A percentile compares a stretch with the other conserved stretches of the same genome.
Conservation (phyloP, 2,329 filamentous ascomycete genomes). For the Hypoxylon sp. region DNA sequence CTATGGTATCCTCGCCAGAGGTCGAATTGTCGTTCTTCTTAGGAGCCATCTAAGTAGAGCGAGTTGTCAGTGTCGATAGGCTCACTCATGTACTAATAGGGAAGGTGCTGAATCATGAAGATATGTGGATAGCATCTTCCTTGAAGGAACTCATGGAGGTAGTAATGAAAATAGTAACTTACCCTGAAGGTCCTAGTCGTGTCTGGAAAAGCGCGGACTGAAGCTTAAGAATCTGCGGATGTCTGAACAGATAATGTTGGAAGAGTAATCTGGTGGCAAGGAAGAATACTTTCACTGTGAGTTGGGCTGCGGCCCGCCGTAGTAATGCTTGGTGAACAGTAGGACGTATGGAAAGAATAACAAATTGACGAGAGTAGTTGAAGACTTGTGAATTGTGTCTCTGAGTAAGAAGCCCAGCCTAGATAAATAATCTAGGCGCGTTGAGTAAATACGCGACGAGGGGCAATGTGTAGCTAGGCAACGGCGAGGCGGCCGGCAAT, state of each 20-base stretch:
- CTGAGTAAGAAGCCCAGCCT: neutral
- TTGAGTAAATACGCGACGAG: neutral
- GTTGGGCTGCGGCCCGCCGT: neutral
- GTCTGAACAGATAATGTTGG: neutral
- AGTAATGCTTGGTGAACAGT: neutral
- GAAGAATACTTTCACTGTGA: neutral
- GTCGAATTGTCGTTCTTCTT: constrained; percentile 13
- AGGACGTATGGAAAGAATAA: neutral
- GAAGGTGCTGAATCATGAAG: neutral
- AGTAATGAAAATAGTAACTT: neutral
- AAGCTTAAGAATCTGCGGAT: neutral
- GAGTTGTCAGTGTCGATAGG: neutral
- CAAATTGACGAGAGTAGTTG: neutral
- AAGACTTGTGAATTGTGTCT: neutral
- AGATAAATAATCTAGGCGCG: neutral
- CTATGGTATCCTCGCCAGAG: neutral
- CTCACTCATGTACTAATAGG: no score
- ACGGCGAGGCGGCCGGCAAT: neutral
- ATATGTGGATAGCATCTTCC: neutral
- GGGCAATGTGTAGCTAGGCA: neutral
- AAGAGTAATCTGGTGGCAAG: neutral
- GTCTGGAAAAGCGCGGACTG: neutral
- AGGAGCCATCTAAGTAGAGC: constrained; percentile 20
- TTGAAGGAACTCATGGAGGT: neutral
- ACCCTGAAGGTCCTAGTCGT: neutral